A percentile compares a stretch with the other conserved stretches of the same genome.
phyloP scores from a whole-genome alignment of 441 rosid genomes.

The Iberis amara region DNA sequence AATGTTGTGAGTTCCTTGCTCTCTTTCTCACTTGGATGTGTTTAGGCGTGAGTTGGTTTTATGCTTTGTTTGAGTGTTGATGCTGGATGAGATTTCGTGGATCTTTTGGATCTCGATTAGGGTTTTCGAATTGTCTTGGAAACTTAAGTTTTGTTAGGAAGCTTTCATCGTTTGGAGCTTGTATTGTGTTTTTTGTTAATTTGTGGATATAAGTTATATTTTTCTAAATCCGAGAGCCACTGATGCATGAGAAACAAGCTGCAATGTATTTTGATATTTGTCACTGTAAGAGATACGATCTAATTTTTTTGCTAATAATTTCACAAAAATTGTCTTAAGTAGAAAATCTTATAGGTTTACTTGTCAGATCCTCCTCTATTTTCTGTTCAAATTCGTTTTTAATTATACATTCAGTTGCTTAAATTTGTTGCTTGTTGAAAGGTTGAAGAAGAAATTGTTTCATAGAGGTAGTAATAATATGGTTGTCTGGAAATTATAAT shows the following conservation, averaged over 20 bases:
- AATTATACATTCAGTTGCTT: neutral
- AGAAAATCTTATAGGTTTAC: neutral
- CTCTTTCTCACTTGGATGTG: slow-evolving; percentile 1
- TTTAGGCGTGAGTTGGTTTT: slow-evolving; percentile 11
- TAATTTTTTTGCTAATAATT: too few relatives aligned
- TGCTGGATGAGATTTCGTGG: neutral
- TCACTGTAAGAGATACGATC: neutral
- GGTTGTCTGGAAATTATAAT: too few relatives aligned
- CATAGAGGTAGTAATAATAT: neutral
- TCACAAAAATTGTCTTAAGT: neutral
- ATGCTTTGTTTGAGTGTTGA: slow-evolving; percentile 19
- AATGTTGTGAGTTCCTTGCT: slow-evolving; percentile 49
- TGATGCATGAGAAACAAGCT: too few relatives aligned
- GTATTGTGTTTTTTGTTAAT: neutral
- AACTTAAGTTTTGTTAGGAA: neutral
- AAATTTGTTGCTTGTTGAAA: slow-evolving; percentile 16
- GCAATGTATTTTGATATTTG: neutral
- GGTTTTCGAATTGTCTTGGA: slow-evolving; percentile 6
- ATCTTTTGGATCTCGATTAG: slow-evolving; percentile 20
- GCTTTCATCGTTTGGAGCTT: slow-evolving; percentile 7
- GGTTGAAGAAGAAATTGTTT: neutral
- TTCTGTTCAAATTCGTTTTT: neutral
- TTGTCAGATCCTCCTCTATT: neutral
- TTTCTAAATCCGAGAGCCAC: too few relatives aligned
- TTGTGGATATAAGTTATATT: too few relatives aligned